Evolutionary conservation across 257 asterid species (phyloP).

Genomic region (Petunia secreta): DNA sequence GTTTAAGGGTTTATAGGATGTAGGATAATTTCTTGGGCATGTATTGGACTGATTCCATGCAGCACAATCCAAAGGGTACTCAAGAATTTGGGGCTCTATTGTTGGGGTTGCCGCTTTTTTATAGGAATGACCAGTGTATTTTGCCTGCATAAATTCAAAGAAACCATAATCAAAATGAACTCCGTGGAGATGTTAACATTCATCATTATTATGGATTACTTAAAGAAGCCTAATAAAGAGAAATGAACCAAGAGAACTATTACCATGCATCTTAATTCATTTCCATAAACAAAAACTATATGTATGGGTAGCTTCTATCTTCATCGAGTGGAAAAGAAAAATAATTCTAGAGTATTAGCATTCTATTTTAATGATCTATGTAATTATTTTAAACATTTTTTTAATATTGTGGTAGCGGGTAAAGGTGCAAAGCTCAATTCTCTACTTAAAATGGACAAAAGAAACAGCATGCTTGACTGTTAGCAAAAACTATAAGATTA

Average conservation of each 20-base stretch:
- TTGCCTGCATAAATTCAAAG: slow-evolving; percentile 33
- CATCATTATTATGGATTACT: background rate
- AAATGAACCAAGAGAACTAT: background rate
- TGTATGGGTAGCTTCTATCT: too few species aligned
- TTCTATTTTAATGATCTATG: too few species aligned
- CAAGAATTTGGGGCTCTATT: slow-evolving; percentile 26
- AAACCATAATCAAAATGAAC: background rate
- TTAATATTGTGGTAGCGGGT: too few species aligned
- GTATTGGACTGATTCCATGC: slow-evolving; percentile 54
- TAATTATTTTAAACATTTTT: too few species aligned
- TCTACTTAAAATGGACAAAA: too few species aligned
- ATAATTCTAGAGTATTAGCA: too few species aligned
- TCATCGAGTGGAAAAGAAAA: too few species aligned
- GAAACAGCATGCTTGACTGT: background rate
- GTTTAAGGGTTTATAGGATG: slow-evolving; percentile 14
- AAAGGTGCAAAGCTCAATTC: too few species aligned
- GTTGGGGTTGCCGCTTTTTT: slow-evolving; percentile 24
- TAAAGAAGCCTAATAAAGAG: background rate
- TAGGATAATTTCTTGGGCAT: slow-evolving; percentile 57
- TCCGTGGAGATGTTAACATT: background rate
- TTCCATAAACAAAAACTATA: too few species aligned
- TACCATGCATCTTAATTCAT: background rate
- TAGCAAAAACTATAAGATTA: background rate
- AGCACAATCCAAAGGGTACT: slow-evolving; percentile 50
- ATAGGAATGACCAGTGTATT: slow-evolving; percentile 34